Evolutionary conservation across 1,284 basidiomycete species (phyloP).

Genomic region (Cryptococcus sp.): DNA sequence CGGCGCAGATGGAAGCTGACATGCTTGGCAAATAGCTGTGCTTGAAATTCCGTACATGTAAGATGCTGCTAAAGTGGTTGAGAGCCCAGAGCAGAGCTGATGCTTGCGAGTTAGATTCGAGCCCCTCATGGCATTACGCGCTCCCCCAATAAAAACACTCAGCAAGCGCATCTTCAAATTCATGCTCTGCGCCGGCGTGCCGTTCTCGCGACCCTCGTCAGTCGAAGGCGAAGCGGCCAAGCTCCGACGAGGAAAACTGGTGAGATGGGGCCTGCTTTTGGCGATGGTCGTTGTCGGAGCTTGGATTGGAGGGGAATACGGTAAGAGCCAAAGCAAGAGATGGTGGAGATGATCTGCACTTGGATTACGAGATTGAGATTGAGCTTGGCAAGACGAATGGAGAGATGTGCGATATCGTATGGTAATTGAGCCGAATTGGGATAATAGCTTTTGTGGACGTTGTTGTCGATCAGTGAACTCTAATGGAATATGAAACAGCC

Average conservation of each 20-base stretch:
- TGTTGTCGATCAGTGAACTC: too few species aligned
- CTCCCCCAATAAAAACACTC: slow-evolving; percentile 36
- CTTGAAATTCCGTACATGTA: slow-evolving; percentile 45
- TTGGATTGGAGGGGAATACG: not conserved
- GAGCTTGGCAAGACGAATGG: too few species aligned
- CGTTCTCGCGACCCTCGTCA: slow-evolving; percentile 40
- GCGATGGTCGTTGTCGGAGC: slow-evolving; percentile 1
- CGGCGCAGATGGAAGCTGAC: not conserved
- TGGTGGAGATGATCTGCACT: too few species aligned
- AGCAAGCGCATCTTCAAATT: slow-evolving; percentile 27
- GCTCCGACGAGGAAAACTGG: slow-evolving; percentile 12
- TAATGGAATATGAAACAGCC: too few species aligned
- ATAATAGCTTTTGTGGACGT: too few species aligned
- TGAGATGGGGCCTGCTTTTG: slow-evolving; percentile 4
- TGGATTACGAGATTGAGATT: too few species aligned
- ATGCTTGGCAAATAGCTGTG: slow-evolving; percentile 21
- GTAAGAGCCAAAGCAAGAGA: too few species aligned
- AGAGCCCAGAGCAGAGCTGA: not conserved
- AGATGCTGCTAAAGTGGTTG: slow-evolving; percentile 3
- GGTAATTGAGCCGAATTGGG: too few species aligned
- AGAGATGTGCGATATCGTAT: too few species aligned
- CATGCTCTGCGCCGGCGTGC: slow-evolving; percentile 28
- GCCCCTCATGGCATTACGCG: slow-evolving; percentile 43
- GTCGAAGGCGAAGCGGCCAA: slow-evolving; percentile 37
- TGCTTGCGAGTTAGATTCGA: slow-evolving; percentile 33